Base-by-base conservation (phyloP, 805 yeast genomes). In the Nematodospora valgi region DNA sequence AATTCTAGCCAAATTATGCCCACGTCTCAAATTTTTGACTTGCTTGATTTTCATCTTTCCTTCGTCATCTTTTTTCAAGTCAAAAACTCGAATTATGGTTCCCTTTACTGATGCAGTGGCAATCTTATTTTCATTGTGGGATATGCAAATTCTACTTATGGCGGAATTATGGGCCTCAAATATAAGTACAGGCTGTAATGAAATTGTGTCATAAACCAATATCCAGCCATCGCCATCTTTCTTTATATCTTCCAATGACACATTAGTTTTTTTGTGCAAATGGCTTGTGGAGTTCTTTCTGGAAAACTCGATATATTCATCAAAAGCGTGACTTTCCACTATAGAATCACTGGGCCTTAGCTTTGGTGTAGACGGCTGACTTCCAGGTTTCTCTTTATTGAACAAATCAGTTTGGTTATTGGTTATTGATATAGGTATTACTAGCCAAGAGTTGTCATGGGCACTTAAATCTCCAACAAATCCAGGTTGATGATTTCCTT, bases 101-200 rank as follows among this genome's bases (percentile, higher is more conserved):
- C 73, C 73, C 39, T 64, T 68, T 13, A 56, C 42, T 1, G 70
- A 62, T 3, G 73, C 72, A 2, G 71, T 61, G 3, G 70, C 70
- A 6, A 68, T 56, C 13, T 49, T 48, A 11, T 37, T 27, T 30
- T 51, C 48, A 26, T 57, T 54, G 12, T 46, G 50, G 5, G 63
- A 46, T 2, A 62, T 49, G 21, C 58, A 43, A 4, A 68, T 44
- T 24, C 55, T 58, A 18, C 61, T 64, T 7, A 68, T 46, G 9
- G 49, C 45, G 2, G 68, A 54, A 30, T 64, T 56, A 38, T 68
- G 73, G 4, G 72, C 70, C 39, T 62, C 62, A 47, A 61, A 62
- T 9, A 65, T 47, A 22, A 63, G 45, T 6, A 51, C 39, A 0
- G 70, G 62, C 30, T 40, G 43, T 21, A 67, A 44, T 11, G 46